Base-by-base conservation (phyloP, 1,139 yeast genomes). In the Lodderomyces jiufengensis region DNA sequence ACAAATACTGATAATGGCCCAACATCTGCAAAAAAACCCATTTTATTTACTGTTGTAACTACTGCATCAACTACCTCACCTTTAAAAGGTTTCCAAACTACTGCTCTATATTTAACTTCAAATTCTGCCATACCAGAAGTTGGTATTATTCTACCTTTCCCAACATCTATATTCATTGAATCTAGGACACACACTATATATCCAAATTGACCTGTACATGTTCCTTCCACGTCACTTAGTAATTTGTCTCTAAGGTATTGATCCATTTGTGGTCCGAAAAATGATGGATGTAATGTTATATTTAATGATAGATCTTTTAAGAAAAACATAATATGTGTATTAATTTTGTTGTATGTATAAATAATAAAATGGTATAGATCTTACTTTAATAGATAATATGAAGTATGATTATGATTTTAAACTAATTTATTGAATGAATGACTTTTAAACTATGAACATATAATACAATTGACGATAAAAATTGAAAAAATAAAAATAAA, bases 131-230 rank as follows among this genome's bases (percentile, higher is more conserved):
- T 83, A 8, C 99, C 98, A 27, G 73, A 63, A 9, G 92, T 83
- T 2, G 98, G 95, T 34, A 92, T 76, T 45, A 92, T 86, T 51
- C 87, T 73, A 22, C 98, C 99, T 51, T 87, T 84, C 34, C 97
- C 98, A 31, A 92, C 95, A 55, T 92, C 97, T 43, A 94, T 87
- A 50, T 83, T 79, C 84, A 86, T 87, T 48, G 95, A 87, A 56
- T 92, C 98, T 57, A 92, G 72, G 29, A 92, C 98, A 63, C 97
- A 92, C 41, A 92, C 84, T 50, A 92, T 92, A 61, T 92, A 92
- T 6, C 99, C 99, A 64, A 92, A 92, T 60, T 92, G 96, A 50
- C 99, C 99, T 1, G 98, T 88, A 65, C 98, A 94, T 1, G 97
- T 88, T 14, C 99, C 99, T 62, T 92, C 99, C 32, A 94, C 98